Base-by-base conservation (phyloP, 2,329 filamentous ascomycete species). In the Zymoseptoria brevis region DNA sequence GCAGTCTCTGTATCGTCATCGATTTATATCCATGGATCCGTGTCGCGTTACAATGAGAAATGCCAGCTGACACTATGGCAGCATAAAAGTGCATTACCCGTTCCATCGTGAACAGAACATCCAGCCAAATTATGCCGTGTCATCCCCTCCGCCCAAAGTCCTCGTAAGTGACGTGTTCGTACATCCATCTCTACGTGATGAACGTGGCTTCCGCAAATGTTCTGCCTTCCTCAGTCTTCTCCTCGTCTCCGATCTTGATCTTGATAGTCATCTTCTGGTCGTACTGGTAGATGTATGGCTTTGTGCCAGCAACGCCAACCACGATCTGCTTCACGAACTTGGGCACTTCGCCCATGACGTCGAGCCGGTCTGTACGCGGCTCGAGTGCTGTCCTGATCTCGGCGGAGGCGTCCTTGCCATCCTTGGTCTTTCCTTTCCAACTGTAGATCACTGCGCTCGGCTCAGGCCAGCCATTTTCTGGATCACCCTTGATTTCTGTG, bases 211-310 rank as follows among this genome's bases (percentile, higher is more conserved):
- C 94, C 59, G 83, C 85, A 76, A 95, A 96, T 57, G 96, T 76
- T 53, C 77, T 79, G 53, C 94, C 94, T 71, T 91, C 80, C 75
- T 97, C 93, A 19, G 81, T 79, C 62, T 86, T 83, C 69, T 92
- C 88, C 68, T 89, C 81, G 60, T 91, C 91, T 54, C 89, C 91
- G 64, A 93, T 81, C 76, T 92, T 94, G 67, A 99, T 70, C 80
- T 94, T 93, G 67, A 99, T 77, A 16, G 83, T 83, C 59, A 90
- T 81, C 69, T 83, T 83, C 59, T 89, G 87, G 19, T 81, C 81
- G 75, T 87, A 97, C 88, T 96, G 94, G 77, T 96, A 99, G 69
- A 99, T 97, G 75, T 96, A 99, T 4, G 94, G 94, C 79, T 91
- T 94, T 26, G 94, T 96, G 63, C 94, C 94, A 3, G 87, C 90